These are phyloP conservation scores for Cucumis melo DNA, from an alignment of 306 rosid genomes.

Conservation along the genomic window DNA sequence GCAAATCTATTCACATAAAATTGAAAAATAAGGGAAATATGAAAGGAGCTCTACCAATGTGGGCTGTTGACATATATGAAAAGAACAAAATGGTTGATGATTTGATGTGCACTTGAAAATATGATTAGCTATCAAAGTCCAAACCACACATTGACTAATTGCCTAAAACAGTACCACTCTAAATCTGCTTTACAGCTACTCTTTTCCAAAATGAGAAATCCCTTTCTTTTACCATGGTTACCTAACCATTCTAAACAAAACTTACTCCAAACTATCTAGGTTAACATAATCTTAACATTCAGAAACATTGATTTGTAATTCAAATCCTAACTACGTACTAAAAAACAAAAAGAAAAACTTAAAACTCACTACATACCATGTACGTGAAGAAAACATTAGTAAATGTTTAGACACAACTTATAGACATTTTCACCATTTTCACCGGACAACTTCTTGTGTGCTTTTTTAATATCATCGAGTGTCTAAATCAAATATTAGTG, in stretches of 20 bases:
- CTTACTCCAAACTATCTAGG: too few species aligned
- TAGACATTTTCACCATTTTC: too few species aligned
- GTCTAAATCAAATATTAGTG: background rate
- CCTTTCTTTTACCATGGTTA: background rate
- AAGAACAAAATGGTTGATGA: background rate
- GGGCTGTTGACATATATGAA: background rate
- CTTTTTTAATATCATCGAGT: background rate
- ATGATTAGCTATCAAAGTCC: background rate
- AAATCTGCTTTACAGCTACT: background rate
- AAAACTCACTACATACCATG: too few species aligned
- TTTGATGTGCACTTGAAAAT: background rate
- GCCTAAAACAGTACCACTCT: background rate
- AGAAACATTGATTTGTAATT: too few species aligned
- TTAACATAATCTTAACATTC: too few species aligned
- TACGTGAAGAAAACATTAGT: too few species aligned
- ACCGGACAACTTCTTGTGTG: too few species aligned
- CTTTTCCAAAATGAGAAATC: background rate
- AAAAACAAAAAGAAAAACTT: too few species aligned
- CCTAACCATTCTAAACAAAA: background rate
- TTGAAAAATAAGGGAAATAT: background rate
- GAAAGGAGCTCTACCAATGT: background rate
- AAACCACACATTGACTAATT: background rate
- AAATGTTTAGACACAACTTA: too few species aligned
- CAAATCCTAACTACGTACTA: too few species aligned
- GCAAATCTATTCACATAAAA: too few species aligned